Conservation (phyloP, 192 early-diverging fungal genomes). For the Podila verticillata region DNA sequence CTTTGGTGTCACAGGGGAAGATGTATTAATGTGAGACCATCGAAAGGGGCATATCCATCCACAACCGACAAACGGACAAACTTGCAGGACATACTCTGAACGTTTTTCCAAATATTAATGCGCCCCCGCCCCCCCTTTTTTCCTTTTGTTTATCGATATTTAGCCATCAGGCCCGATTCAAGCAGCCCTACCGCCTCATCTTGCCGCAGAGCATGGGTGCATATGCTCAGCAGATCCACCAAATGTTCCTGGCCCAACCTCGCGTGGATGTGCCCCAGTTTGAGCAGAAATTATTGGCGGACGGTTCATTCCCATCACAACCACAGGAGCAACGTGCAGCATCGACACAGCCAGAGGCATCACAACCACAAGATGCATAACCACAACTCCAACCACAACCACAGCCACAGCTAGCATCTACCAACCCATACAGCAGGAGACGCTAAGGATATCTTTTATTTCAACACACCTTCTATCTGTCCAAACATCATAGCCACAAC, state of each 20-base stretch:
- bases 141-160: not conserved
- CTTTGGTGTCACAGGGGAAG: no score
- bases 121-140: not conserved
- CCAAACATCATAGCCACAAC: constrained; percentile 3
- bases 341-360: not conserved
- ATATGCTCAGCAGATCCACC: constrained; percentile 41
- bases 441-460: not conserved
- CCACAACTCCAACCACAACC: not conserved
- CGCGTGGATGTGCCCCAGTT: constrained; percentile 2
- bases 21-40: no score
- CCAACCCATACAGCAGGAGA: constrained; percentile 5
- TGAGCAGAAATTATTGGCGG: not conserved
- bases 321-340: not conserved
- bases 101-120: not conserved
- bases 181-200: constrained; percentile 30
- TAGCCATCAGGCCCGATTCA: constrained; percentile 41
- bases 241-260: constrained; percentile 31
- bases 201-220: constrained; percentile 36
- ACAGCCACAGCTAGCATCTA: not conserved
- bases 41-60: not conserved
- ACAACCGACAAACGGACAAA: no score
- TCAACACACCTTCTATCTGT: no score
- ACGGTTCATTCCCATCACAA: not conserved
- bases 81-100: constrained; percentile 6
- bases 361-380: not conserved